Percentiles rank a stretch among this genome's conserved stretches.
These are phyloP conservation scores for Candida insectorum DNA, from an alignment of 805 yeast genomes.

Conservation along the genomic window DNA sequence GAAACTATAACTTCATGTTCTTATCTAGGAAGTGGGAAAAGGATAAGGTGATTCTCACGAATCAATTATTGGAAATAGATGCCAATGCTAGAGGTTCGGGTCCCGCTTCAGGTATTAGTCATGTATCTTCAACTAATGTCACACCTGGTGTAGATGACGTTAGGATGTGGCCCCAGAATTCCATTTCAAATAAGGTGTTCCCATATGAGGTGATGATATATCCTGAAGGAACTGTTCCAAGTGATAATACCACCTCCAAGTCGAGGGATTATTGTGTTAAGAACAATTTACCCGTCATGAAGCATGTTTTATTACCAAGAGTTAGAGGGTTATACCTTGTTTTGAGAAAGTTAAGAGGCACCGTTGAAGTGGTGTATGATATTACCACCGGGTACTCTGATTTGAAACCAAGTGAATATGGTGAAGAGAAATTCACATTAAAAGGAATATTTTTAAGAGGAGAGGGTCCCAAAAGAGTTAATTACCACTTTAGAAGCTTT, in stretches of 20 bases:
- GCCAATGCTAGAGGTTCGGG: conserved; percentile 59
- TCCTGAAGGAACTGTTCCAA: conserved; percentile 93
- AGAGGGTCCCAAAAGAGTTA: conserved; percentile 63
- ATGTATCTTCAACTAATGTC: conserved; percentile 27
- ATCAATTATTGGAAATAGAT: conserved; percentile 54
- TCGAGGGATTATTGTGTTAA: conserved; percentile 58
- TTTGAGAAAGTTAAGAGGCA: conserved; percentile 50
- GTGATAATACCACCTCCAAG: conserved; percentile 57
- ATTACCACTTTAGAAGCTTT: conserved; percentile 61
- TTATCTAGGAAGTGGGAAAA: conserved; percentile 82
- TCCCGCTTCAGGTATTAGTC: conserved; percentile 41
- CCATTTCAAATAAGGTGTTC: conserved; percentile 20
- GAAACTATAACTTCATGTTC: conserved; percentile 69
- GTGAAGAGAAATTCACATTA: conserved; percentile 74
- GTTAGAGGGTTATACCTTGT: conserved; percentile 73
- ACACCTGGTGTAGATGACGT: conserved; percentile 8
- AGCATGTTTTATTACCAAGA: conserved; percentile 78
- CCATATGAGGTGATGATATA: conserved; percentile 69
- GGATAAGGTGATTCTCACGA: conserved; percentile 60
- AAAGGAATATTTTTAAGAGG: conserved; percentile 64
- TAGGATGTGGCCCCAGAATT: conserved; percentile 31
- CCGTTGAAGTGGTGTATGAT: conserved; percentile 68
- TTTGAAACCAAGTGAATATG: conserved; percentile 57
- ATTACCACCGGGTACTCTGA: conserved; percentile 82
- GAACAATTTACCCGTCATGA: conserved; percentile 44